These are phyloP conservation scores for Pholiota microspora DNA, from an alignment of 768 basidiomycete species.

Conservation along the genomic window DNA sequence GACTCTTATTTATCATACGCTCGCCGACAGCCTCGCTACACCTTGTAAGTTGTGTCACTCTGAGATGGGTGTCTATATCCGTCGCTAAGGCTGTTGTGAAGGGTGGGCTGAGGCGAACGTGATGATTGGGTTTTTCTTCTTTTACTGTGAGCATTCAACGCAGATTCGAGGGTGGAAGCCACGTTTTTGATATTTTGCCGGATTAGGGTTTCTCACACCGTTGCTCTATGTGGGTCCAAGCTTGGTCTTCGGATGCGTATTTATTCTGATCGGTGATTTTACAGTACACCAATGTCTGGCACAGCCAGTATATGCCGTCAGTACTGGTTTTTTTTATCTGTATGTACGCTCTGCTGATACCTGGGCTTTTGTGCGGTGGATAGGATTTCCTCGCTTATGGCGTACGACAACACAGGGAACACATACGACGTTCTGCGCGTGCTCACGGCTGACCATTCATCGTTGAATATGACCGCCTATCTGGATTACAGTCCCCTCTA, in stretches of 20 bases:
- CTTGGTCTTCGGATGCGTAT: background rate
- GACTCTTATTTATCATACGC: background rate
- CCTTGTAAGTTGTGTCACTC: conserved; percentile 34
- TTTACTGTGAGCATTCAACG: conserved; percentile 51
- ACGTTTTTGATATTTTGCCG: background rate
- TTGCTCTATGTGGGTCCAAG: conserved; percentile 38
- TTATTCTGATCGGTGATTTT: conserved; percentile 11
- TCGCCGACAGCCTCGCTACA: conserved; percentile 38
- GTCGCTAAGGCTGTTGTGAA: conserved; percentile 11
- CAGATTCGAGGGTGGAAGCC: background rate
- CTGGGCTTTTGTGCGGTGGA: background rate
- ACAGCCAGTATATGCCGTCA: conserved; percentile 56
- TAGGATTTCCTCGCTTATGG: conserved; percentile 43
- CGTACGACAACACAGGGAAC: conserved; percentile 60
- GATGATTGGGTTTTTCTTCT: conserved; percentile 55
- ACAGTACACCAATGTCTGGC: conserved; percentile 54
- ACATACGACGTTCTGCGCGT: conserved; percentile 43
- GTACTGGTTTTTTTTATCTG: conserved; percentile 16
- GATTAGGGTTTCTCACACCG: conserved; percentile 47
- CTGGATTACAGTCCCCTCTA: conserved; percentile 46
- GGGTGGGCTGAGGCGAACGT: conserved; percentile 83
- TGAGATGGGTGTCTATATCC: conserved; percentile 9
- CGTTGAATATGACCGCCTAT: conserved; percentile 44
- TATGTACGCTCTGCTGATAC: background rate
- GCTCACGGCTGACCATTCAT: conserved; percentile 34